phyloP scores from a whole-genome alignment of 1,139 yeast genomes.

The Meyerozyma guilliermondii region DNA sequence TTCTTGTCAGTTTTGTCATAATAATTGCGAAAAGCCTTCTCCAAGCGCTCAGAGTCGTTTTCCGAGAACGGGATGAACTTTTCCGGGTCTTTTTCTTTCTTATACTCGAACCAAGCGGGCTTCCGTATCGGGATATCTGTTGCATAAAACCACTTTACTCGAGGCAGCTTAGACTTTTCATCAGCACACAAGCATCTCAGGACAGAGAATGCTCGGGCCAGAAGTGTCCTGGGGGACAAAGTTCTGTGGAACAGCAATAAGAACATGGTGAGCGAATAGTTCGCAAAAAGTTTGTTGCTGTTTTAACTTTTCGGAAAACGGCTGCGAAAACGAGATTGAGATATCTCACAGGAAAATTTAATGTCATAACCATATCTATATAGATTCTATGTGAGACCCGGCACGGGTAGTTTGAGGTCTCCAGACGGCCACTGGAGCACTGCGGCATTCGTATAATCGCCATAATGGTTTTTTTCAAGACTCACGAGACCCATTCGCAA shows the following conservation, averaged over 20 bases:
- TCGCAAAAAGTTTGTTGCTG: not conserved
- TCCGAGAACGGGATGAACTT: constrained; percentile 69
- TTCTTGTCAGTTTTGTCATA: constrained; percentile 2
- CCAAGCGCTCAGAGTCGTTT: constrained; percentile 59
- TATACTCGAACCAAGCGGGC: constrained; percentile 55
- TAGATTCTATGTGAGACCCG: constrained; percentile 11
- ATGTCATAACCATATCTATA: not conserved
- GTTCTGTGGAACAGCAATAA: no score
- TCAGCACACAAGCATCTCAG: not conserved
- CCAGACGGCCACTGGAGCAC: constrained; percentile 55
- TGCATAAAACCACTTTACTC: constrained; percentile 70
- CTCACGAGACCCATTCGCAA: constrained; percentile 52
- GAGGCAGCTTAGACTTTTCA: not conserved
- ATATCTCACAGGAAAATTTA: no score
- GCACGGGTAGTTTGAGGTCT: constrained; percentile 28
- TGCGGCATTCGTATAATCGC: constrained; percentile 60
- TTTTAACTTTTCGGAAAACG: not conserved
- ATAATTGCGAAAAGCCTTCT: constrained; percentile 34
- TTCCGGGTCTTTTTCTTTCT: constrained; percentile 43
- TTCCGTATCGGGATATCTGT: constrained; percentile 69
- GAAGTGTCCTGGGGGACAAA: not conserved
- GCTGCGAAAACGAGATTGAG: not conserved
- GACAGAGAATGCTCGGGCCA: not conserved
- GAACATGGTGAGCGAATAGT: no score
- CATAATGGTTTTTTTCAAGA: constrained; percentile 28